These are phyloP conservation scores for Henckelia pumila DNA, from an alignment of 257 asterid species.

Conservation along the genomic window DNA sequence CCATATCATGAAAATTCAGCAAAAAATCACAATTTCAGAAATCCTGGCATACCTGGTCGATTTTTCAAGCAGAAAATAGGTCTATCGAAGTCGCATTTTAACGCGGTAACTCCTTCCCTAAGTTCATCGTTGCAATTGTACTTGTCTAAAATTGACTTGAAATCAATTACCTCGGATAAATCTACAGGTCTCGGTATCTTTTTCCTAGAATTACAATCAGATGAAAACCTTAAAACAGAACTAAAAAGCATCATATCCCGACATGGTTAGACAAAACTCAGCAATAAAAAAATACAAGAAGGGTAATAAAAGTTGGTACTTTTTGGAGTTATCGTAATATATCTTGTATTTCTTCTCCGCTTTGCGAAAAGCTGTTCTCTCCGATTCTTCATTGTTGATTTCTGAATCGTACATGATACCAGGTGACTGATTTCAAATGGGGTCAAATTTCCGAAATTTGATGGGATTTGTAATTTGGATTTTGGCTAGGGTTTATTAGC, in stretches of 20 bases:
- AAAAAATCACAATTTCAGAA: neutral
- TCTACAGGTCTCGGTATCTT: constrained; percentile 70
- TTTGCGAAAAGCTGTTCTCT: constrained; percentile 82
- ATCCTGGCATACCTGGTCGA: constrained; percentile 65
- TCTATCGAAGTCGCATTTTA: constrained; percentile 43
- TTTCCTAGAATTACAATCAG: constrained; percentile 42
- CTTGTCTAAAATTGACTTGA: constrained; percentile 65
- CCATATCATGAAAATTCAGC: neutral
- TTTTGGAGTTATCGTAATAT: constrained; percentile 68
- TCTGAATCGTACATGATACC: constrained; percentile 71
- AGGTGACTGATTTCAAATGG: neutral
- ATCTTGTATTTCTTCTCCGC: constrained; percentile 92
- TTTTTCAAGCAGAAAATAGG: constrained; percentile 67
- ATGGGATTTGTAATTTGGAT: constrained; percentile 8
- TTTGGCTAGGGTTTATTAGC: constrained; percentile 36
- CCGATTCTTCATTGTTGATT: constrained; percentile 47
- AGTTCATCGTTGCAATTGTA: constrained; percentile 47
- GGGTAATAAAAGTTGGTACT: constrained; percentile 31
- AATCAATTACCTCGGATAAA: constrained; percentile 89
- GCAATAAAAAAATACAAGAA: neutral
- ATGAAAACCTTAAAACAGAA: neutral
- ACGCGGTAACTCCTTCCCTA: constrained; percentile 50
- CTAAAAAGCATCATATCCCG: neutral
- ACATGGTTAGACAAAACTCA: neutral
- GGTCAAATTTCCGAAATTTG: constrained; percentile 7